Conservation (phyloP, 352 stramenopile species). For the Thalassiosira livingstoniorum region DNA sequence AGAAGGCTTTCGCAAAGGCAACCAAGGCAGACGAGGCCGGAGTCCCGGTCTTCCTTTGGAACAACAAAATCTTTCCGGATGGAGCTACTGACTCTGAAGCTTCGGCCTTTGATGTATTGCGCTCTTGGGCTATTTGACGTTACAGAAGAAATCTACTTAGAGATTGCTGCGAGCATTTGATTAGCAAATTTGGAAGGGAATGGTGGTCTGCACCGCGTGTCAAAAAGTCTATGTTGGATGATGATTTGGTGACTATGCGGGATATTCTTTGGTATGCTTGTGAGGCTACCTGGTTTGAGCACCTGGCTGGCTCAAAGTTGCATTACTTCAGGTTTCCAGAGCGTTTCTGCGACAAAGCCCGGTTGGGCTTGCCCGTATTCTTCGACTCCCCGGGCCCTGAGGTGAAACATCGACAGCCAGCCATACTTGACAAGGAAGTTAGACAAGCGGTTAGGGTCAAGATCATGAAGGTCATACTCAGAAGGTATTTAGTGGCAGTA, state of each 20-base stretch:
- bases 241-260: too few species aligned
- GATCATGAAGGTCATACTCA: neutral
- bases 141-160: neutral
- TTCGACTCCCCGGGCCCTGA: conserved; percentile 26
- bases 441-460: neutral
- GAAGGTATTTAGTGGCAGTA: neutral
- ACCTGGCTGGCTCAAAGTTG: conserved; percentile 28
- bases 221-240: too few species aligned
- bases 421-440: neutral
- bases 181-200: neutral
- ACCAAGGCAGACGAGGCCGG: conserved; percentile 38
- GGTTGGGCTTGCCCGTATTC: conserved; percentile 47
- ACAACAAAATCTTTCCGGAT: conserved; percentile 27
- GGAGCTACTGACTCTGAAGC: conserved; percentile 7
- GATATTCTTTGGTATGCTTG: conserved; percentile 6
- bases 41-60: conserved; percentile 45
- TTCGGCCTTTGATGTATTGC: neutral
- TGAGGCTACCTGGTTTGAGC: conserved; percentile 44
- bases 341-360: conserved; percentile 23
- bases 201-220: neutral
- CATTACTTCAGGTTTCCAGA: conserved; percentile 52
- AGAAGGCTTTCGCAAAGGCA: conserved; percentile 26
- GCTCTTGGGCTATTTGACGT: neutral
- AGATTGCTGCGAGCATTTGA: neutral
- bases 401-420: neutral